Evolutionary conservation across 306 rosid genomes (phyloP), one percentile per base, ranked within the genome.

Genomic region (Prinsepia uniflora): DNA sequence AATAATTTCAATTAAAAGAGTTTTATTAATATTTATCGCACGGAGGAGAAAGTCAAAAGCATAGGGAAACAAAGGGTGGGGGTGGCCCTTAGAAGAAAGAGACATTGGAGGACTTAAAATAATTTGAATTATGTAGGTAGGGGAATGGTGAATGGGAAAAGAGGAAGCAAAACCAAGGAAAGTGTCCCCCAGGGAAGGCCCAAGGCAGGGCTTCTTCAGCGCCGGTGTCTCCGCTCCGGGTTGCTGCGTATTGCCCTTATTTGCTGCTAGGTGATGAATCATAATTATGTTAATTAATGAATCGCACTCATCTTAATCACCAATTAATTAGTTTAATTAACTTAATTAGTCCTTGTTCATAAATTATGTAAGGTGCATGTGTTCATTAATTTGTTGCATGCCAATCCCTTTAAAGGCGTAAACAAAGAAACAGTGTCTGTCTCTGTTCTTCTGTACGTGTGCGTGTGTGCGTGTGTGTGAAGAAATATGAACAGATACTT

Each of bases 181-280:
- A 72, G 89, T 93, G 98, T 87, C 88, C 78, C 90, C 94, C 67
- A 78, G 65, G 75, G 77, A 57, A 90, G 86, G 82, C 67, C 86
- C 96, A 87, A 90, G 92, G 88, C 92, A 93, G 88, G 84, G 76
- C 93, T 86, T 73, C 84, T 86, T 90, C 82, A 70, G 94, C 92
- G 98, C 92, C 98, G 96, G 90, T 93, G 98, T 93, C 89, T 82
- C 90, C 94, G 90, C 85, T 84, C 90, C 74, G 66, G 76, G 61
- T 67, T 76, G 78, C 78, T 80, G 55, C 55, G 64, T 75, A 70
- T 67, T 39, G 5, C 66, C 10, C 65, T 45, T 4, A 17, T 61
- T 61, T 61, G 45, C 45, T 17, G 24, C 49, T 46, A 14, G 36
- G 36, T 30, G 36, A 30, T 30, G 36, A 30, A 30, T 30, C 3